Conservation (phyloP, 1,284 basidiomycete species). For the Tylopilus sp. region DNA sequence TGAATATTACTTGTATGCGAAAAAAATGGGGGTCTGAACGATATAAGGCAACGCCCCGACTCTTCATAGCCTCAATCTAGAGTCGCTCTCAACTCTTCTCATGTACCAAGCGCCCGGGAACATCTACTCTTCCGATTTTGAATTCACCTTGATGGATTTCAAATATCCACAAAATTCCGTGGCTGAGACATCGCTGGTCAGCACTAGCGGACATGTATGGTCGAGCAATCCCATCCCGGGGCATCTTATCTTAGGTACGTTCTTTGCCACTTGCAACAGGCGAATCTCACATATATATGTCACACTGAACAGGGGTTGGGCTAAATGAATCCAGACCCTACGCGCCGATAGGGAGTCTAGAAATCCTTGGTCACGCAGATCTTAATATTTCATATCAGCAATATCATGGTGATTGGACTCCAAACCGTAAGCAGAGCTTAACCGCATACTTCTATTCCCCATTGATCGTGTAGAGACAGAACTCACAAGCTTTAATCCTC, state of each 20-base stretch:
- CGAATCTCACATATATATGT: not conserved
- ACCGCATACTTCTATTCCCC: not conserved
- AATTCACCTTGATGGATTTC: not conserved
- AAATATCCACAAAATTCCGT: not conserved
- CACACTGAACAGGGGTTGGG: not conserved
- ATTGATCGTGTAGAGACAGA: conserved; percentile 8
- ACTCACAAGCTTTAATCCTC: not conserved
- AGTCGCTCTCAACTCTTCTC: not conserved
- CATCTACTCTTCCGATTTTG: not conserved
- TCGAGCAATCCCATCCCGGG: not conserved
- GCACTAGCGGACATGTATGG: not conserved
- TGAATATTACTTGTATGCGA: too few relatives aligned
- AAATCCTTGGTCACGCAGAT: not conserved
- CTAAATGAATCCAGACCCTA: conserved; percentile 13
- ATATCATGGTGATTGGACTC: not conserved
- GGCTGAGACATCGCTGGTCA: not conserved
- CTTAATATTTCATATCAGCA: not conserved
- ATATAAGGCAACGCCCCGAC: conserved; percentile 3
- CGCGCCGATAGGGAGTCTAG: not conserved
- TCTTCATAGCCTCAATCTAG: not conserved
- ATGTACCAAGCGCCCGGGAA: not conserved
- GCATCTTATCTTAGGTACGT: not conserved
- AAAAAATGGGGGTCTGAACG: too few relatives aligned
- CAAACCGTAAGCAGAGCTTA: conserved; percentile 16
- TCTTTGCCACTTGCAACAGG: not conserved